These are phyloP conservation scores for Spergularia marina DNA, from an alignment of 148 eudicot genomes.

Conservation along the genomic window DNA sequence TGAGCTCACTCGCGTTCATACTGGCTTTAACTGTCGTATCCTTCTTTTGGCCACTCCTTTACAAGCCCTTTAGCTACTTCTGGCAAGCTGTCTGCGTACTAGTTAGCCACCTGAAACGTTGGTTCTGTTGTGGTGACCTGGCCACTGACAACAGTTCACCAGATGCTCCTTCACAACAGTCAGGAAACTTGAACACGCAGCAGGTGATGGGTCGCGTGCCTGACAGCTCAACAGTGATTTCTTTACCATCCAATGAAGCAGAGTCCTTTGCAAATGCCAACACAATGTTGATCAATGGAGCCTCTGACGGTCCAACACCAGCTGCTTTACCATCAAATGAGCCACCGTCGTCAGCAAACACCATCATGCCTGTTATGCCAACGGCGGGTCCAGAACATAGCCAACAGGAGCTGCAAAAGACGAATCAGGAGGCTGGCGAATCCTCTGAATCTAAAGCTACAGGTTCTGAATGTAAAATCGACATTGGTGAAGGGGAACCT, in stretches of 20 bases:
- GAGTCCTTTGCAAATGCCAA: not conserved
- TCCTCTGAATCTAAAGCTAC: not conserved
- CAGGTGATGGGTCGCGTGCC: not conserved
- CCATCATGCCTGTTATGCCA: not conserved
- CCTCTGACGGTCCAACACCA: conserved; percentile 2
- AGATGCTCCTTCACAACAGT: not conserved
- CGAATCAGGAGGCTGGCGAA: not conserved
- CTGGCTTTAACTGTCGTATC: conserved; percentile 8
- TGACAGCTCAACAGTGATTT: not conserved
- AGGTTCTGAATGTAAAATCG: not conserved
- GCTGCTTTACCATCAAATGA: conserved; percentile 1
- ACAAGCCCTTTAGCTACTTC: conserved; percentile 1
- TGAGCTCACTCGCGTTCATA: conserved; percentile 6
- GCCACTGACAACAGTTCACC: not conserved
- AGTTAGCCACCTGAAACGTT: not conserved
- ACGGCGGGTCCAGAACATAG: not conserved
- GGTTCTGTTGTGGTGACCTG: not conserved
- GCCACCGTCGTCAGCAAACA: not conserved
- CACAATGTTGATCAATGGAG: conserved; percentile 2
- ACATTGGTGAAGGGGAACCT: not conserved
- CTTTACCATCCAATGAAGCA: not conserved
- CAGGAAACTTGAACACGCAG: too few relatives aligned
- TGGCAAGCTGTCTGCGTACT: not conserved
- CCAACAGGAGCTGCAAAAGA: not conserved
- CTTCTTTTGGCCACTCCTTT: conserved; percentile 16